Base-by-base conservation (phyloP, 805 yeast species). In the Cyberlindnera petersonii region DNA sequence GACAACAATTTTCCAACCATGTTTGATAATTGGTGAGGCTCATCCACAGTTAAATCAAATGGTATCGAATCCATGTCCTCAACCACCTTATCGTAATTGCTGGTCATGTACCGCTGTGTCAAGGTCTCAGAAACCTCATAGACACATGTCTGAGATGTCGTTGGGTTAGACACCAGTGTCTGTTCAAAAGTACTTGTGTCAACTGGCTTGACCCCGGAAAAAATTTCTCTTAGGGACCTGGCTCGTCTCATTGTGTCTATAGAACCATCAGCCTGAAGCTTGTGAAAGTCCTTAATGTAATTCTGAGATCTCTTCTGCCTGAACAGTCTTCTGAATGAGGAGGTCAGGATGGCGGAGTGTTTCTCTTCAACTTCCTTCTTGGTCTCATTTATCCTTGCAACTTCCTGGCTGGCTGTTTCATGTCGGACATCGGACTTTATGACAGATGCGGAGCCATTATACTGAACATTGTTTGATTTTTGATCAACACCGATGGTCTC, bases 11-110 rank as follows among this genome's bases (percentile, higher is more conserved):
- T 46, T 9, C 40, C 19, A 4, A 53, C 13, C 15, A 28, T 38
- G 15, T 32, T 16, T 10, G 47, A 35, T 5, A 50, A 9, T 3
- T 44, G 33, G 5, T 22, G 6, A 4, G 44, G 46, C 21, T 46
- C 47, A 11, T 42, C 40, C 4, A 46, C 24, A 0, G 42, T 31
- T 16, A 56, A 42, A 15, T 46, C 48, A 21, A 55, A 53, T 6
- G 60, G 57, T 5, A 53, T 46, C 0, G 43, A 39, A n/a, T 56
- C 55, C 39, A 56, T 34, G 28, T 56, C 60, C 4, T 41, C 43
- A 31, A 51, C 39, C 29, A 56, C 35, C 11, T 21, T 43, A 9
- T 50, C 52, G 37, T 50, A 53, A 23, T 47, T 43, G 24, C 35
- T 37, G 20, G 31, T 34, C 53, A 52, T 45, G 19, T 55, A 56